These are phyloP conservation scores for Penicillium bovifimosum DNA, from an alignment of 495 filamentous ascomycete genomes.

Conservation along the genomic window DNA sequence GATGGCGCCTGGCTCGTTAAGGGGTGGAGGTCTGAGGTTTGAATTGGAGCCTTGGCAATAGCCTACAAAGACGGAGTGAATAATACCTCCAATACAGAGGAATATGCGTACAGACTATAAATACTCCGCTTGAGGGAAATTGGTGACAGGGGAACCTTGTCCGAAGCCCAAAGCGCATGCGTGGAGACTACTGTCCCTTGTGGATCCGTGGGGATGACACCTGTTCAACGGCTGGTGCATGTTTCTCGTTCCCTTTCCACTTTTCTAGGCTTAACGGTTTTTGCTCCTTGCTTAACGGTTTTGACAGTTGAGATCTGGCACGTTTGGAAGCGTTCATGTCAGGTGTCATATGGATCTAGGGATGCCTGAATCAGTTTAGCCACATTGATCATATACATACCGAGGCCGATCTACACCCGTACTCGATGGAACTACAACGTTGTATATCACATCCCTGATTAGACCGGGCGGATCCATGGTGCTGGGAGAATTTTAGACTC, in stretches of 20 bases:
- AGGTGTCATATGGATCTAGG: not conserved
- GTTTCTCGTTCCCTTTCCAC: no score
- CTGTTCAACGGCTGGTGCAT: not conserved
- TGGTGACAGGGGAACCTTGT: conserved; percentile 1
- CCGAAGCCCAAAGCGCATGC: not conserved
- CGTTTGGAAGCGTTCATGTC: not conserved
- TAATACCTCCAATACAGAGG: not conserved
- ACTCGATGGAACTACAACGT: no score
- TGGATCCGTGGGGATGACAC: not conserved
- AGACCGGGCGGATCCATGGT: not conserved
- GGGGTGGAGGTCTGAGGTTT: no score
- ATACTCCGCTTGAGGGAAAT: not conserved
- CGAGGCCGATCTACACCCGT: not conserved
- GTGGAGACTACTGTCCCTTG: not conserved
- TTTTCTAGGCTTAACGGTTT: not conserved
- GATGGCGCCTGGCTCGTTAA: not conserved
- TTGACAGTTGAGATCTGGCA: not conserved
- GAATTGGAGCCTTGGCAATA: no score
- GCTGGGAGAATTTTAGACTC: not conserved
- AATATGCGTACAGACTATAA: not conserved
- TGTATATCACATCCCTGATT: not conserved
- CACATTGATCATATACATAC: not conserved
- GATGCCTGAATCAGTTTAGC: no score
- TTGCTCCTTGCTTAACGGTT: not conserved
- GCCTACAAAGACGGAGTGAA: no score